A percentile compares a stretch with the other conserved stretches of the same genome.
Conservation (phyloP, 169 alveolate species). For the Cryptosporidium sp. region DNA sequence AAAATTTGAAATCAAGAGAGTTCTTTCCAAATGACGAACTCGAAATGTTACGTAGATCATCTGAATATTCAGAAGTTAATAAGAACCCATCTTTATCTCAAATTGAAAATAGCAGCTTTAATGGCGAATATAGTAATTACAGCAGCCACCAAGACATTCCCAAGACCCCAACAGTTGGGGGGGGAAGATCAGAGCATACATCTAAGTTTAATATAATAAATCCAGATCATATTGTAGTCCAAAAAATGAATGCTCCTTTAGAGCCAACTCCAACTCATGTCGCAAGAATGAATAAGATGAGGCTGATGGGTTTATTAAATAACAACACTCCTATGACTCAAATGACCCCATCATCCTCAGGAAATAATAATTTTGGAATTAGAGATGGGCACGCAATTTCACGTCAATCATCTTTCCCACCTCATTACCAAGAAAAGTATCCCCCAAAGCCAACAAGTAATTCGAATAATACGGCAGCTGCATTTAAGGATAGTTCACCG, state of each 20-base stretch:
- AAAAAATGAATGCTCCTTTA: conserved; percentile 35
- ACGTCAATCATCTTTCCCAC: conserved; percentile 63
- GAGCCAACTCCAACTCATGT: conserved; percentile 75
- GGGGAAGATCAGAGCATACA: not conserved
- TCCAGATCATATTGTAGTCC: conserved; percentile 50
- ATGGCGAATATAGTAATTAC: conserved; percentile 8
- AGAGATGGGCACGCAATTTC: conserved; percentile 13
- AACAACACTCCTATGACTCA: conserved; percentile 10
- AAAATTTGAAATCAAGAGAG: conserved; percentile 9
- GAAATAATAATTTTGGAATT: not conserved
- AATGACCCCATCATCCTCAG: conserved; percentile 19
- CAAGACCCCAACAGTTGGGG: not conserved
- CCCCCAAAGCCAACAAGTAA: conserved; percentile 30
- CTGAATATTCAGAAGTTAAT: conserved; percentile 4
- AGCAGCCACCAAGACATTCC: conserved; percentile 6
- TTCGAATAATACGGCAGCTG: conserved; percentile 46
- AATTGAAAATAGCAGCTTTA: conserved; percentile 3
- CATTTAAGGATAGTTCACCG: conserved; percentile 52
- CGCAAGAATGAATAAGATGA: conserved; percentile 67
- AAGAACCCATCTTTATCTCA: conserved; percentile 46
- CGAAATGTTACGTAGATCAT: conserved; percentile 19
- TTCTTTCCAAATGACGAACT: conserved; percentile 10
- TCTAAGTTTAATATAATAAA: conserved; percentile 43
- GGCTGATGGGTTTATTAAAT: conserved; percentile 31
- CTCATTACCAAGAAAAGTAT: conserved; percentile 55